A percentile compares a stretch with the other conserved stretches of the same genome.
Evolutionary conservation across 352 stramenopile species (phyloP).

Genomic region (Globisporangium alternatum): DNA sequence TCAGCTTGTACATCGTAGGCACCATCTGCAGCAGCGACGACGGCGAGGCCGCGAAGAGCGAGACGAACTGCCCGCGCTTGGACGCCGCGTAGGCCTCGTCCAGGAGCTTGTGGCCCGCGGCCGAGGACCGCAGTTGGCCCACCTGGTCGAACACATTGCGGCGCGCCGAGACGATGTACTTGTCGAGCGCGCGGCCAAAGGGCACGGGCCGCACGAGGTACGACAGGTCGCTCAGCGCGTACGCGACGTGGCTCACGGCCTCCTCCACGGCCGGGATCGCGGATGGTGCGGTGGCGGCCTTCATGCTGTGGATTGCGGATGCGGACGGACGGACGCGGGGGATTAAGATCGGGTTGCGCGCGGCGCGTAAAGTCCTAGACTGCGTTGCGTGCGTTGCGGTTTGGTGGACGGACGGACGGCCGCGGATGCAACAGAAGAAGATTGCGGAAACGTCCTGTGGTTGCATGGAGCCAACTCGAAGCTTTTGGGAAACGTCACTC

Average conservation of each 20-base stretch:
- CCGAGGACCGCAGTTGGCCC: constrained; percentile 46
- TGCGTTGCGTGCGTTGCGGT: constrained; percentile 4
- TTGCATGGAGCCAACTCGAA: neutral
- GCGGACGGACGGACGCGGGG: neutral
- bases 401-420: neutral
- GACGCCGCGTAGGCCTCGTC: constrained; percentile 62
- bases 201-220: constrained; percentile 66
- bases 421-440: neutral
- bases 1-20: constrained; percentile 94
- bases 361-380: constrained; percentile 5
- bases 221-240: constrained; percentile 74
- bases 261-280: constrained; percentile 47
- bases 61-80: constrained; percentile 81
- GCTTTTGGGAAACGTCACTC: neutral
- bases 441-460: constrained; percentile 9
- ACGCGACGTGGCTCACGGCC: constrained; percentile 76
- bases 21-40: constrained; percentile 88
- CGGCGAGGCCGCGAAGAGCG: constrained; percentile 88
- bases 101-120: constrained; percentile 58
- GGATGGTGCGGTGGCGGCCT: neutral
- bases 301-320: neutral
- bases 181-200: constrained; percentile 57
- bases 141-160: constrained; percentile 83
- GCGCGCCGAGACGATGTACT: constrained; percentile 67
- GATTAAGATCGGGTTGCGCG: constrained; percentile 1